These are phyloP conservation scores for Ruellia speciosa DNA, from an alignment of 305 asterid species.

Conservation along the genomic window DNA sequence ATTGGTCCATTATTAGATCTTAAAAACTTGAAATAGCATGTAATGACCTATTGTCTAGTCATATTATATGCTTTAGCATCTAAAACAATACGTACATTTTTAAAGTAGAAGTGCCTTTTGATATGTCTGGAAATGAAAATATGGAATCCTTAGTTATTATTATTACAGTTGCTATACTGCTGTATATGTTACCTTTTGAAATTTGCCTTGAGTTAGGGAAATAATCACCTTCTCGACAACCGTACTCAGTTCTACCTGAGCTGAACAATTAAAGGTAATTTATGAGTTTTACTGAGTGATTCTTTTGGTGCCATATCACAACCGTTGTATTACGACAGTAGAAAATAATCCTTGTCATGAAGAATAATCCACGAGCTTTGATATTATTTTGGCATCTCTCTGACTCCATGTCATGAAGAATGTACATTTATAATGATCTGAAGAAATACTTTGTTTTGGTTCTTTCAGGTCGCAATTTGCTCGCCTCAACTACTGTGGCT, in stretches of 20 bases:
- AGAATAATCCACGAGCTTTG: too few species aligned
- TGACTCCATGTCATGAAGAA: too few species aligned
- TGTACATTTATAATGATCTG: not conserved
- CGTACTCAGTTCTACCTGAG: not conserved
- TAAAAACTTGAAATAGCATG: not conserved
- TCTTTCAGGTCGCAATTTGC: constrained; percentile 45
- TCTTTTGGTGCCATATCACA: too few species aligned
- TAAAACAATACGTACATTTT: not conserved
- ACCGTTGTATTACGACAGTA: too few species aligned
- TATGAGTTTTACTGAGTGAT: not conserved
- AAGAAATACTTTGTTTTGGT: constrained; percentile 3
- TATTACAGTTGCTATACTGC: not conserved
- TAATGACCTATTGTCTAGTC: not conserved
- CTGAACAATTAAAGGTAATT: not conserved
- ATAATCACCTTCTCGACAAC: not conserved
- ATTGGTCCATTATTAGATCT: too few species aligned
- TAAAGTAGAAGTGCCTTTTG: not conserved
- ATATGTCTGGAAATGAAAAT: not conserved
- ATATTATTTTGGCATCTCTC: too few species aligned
- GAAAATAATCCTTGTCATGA: too few species aligned
- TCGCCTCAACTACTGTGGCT: constrained; percentile 47
- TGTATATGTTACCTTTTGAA: not conserved
- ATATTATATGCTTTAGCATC: not conserved
- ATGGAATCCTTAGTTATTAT: not conserved
- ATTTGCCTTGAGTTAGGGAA: not conserved